Evolutionary conservation across 768 basidiomycete species (phyloP), one percentile per base, ranked within the genome.

Genomic region (Rhodotorula sphaerocarpa): DNA sequence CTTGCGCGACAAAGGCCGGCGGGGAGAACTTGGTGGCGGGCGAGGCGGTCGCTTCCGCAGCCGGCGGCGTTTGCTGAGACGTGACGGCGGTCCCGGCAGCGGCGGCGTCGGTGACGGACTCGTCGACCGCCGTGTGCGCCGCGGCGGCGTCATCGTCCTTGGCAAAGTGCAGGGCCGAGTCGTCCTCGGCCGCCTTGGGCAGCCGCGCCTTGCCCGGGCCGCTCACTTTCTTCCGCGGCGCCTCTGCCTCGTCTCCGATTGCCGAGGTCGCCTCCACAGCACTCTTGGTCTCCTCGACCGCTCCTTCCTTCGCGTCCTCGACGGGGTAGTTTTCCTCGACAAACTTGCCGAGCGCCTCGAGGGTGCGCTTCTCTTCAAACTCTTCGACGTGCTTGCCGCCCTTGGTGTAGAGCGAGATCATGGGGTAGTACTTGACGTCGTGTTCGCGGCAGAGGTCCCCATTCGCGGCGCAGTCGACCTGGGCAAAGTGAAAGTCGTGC

Each of bases 391-490:
- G 57, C 34, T 48, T 52, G 30, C 65, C 65, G 39, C 50, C 50
- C 3, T 47, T 43, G 36, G 36, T 39, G 57, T 70, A 72, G 25
- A 70, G 61, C 50, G 69, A 72, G 42, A 72, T 50, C 1, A 70
- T 66, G 1, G 71, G 71, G 39, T 72, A 72, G 60, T 68, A 68
- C 55, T 70, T 70, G 57, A 72, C 67, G 25, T 39, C 31, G 54
- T 72, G 46, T 6, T 50, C 11, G 45, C 65, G 65, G 55, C 71
- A 72, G 7, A 72, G 58, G 51, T 72, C 71, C 6, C 71, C 71
- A 47, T 70, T 67, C 11, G 69, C 50, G 12, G 59, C 63, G 63
- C 71, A 72, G 59, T 72, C 71, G 56, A 72, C 70, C 44, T 72
- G 71, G 15, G 69, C 71, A 28, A 72, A 70, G 50, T 65, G 52